Percentiles rank a stretch among this genome's conserved stretches.
Conservation (phyloP, 345 rosid genomes). For the Luvunga scandens region DNA sequence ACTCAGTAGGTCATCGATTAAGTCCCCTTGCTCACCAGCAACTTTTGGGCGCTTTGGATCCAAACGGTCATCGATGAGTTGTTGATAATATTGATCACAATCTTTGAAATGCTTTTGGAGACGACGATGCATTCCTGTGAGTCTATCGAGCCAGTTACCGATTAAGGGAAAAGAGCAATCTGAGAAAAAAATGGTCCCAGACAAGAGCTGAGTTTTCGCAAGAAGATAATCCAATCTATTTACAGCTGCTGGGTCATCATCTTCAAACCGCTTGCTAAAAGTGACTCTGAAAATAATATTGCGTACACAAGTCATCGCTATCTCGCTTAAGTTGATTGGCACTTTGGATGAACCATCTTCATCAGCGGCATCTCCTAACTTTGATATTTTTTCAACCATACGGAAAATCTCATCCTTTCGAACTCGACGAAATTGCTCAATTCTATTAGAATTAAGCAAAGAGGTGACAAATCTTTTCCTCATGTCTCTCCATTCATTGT, state of each 20-base stretch:
- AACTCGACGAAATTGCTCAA: too few relatives aligned
- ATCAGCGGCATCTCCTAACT: too few relatives aligned
- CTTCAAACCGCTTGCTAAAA: constrained; percentile 38
- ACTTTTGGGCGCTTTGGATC: constrained; percentile 13
- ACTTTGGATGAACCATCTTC: constrained; percentile 3
- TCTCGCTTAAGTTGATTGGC: constrained; percentile 24
- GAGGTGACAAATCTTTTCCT: too few relatives aligned
- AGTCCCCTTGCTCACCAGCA: constrained; percentile 12
- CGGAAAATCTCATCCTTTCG: too few relatives aligned
- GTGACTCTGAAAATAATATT: constrained; percentile 33
- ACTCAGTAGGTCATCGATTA: neutral
- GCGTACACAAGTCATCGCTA: constrained; percentile 17
- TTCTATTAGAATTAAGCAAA: too few relatives aligned
- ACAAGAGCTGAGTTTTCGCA: constrained; percentile 25
- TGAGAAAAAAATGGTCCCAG: constrained; percentile 32
- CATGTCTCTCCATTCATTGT: too few relatives aligned
- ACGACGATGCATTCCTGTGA: constrained; percentile 29
- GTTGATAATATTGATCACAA: constrained; percentile 41
- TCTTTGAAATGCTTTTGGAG: constrained; percentile 32
- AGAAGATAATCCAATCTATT: constrained; percentile 23
- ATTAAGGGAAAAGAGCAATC: constrained; percentile 35
- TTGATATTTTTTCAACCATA: too few relatives aligned
- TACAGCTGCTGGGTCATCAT: constrained; percentile 20
- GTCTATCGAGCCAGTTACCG: constrained; percentile 39
- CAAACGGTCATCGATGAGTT: constrained; percentile 40